Percentiles rank a stretch among this genome's conserved stretches.
Conservation (phyloP, 129 eudicot genomes). For the Ambrosia artemisiifolia region DNA sequence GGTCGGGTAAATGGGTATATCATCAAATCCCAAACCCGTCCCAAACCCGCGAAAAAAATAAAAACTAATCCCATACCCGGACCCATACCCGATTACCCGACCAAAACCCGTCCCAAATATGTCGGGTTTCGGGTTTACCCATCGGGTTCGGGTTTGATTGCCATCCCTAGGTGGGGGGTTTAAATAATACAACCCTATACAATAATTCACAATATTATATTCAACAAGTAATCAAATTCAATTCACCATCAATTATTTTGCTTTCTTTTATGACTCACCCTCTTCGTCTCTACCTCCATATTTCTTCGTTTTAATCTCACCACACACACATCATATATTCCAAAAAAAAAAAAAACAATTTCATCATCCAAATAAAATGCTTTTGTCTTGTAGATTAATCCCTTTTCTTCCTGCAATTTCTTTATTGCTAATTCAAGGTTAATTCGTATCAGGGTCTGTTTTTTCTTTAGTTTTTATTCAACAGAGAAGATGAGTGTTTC, state of each 20-base stretch:
- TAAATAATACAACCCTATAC: no score
- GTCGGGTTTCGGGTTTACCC: no score
- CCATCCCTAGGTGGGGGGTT: no score
- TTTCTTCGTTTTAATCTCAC: not conserved
- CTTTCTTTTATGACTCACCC: not conserved
- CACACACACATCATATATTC: conserved; percentile 1
- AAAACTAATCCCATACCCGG: no score
- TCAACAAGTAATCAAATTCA: conserved; percentile 18
- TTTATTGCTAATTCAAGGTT: not conserved
- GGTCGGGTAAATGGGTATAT: no score
- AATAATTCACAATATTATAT: conserved; percentile 10
- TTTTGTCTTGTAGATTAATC: not conserved
- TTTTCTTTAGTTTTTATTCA: not conserved
- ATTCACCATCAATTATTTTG: conserved; percentile 15
- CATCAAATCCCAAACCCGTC: no score
- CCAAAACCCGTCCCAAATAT: no score
- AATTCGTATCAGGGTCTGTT: conserved; percentile 20
- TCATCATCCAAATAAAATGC: not conserved
- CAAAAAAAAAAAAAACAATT: conserved; percentile 11
- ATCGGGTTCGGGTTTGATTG: no score
- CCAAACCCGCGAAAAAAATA: no score
- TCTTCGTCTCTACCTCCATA: conserved; percentile 4
- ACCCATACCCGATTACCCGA: no score
- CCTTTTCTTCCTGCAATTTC: no score
- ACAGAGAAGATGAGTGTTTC: conserved; percentile 59